A percentile compares a stretch with the other conserved stretches of the same genome.
Conservation (phyloP, 177 flowering plant genomes). For the Viscum album region DNA sequence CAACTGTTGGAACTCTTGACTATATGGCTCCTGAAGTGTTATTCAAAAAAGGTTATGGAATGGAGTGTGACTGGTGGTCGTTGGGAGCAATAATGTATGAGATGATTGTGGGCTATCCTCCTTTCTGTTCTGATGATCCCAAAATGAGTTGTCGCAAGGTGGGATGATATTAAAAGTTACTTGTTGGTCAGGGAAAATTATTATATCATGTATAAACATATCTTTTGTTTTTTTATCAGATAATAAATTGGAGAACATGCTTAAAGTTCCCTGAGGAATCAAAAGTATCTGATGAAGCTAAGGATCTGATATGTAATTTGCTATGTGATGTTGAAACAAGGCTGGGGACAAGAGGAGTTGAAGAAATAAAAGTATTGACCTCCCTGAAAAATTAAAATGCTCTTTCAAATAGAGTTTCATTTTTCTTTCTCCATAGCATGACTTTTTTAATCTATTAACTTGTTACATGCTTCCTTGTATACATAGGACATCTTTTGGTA, state of each 20-base stretch:
- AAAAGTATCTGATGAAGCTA: constrained; percentile 59
- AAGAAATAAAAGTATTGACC: constrained; percentile 61
- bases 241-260: constrained; percentile 80
- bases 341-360: constrained; percentile 69
- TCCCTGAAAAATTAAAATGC: neutral
- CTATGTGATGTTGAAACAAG: constrained; percentile 76
- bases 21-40: constrained; percentile 95
- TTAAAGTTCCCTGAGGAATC: constrained; percentile 86
- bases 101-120: constrained; percentile 89
- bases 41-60: constrained; percentile 81
- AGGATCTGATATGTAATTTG: constrained; percentile 65
- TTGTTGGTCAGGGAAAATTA: neutral
- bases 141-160: constrained; percentile 85
- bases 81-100: constrained; percentile 88
- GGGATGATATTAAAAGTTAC: neutral
- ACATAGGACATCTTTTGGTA: neutral
- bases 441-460: neutral
- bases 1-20: constrained; percentile 90
- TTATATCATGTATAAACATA: constrained; percentile 2
- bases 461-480: neutral
- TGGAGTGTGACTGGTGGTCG: constrained; percentile 99
- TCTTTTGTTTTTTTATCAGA: constrained; percentile 35
- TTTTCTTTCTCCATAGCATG: too few species aligned
- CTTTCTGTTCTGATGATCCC: constrained; percentile 85
- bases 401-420: neutral